phyloP scores from a whole-genome alignment of 169 alveolate genomes.

The Eimeria mitis region DNA sequence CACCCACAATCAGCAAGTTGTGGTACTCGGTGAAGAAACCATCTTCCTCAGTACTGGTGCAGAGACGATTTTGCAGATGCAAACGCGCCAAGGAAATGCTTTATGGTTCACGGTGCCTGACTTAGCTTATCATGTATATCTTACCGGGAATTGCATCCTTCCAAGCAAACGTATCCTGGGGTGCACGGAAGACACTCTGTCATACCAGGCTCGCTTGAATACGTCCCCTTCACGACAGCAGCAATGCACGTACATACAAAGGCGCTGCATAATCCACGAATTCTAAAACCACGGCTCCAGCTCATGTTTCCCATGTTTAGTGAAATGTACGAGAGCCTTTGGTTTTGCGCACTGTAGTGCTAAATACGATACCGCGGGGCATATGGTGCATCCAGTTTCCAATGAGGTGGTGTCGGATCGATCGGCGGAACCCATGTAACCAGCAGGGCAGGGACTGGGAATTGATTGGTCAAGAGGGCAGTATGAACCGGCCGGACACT shows the following conservation, averaged over 20 bases:
- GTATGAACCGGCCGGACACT: constrained; percentile 85
- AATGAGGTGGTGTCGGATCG: constrained; percentile 52
- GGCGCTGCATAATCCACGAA: neutral
- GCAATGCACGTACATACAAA: neutral
- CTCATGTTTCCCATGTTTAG: neutral
- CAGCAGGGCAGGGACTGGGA: constrained; percentile 72
- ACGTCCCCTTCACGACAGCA: constrained; percentile 38
- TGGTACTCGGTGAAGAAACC: neutral
- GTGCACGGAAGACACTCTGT: constrained; percentile 41
- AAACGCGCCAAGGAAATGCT: no score
- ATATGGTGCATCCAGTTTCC: constrained; percentile 53
- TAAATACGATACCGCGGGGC: constrained; percentile 42
- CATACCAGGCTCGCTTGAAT: constrained; percentile 46
- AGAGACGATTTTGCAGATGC: neutral
- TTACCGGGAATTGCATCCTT: constrained; percentile 72
- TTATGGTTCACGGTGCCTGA: neutral
- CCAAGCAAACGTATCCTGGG: constrained; percentile 70
- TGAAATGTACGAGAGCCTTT: neutral
- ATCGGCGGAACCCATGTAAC: constrained; percentile 55
- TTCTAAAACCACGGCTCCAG: neutral
- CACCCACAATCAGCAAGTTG: neutral
- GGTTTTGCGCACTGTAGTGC: neutral
- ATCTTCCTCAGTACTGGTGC: neutral
- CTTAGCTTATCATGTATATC: neutral
- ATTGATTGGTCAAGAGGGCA: constrained; percentile 85